phyloP scores from a whole-genome alignment of 2,329 filamentous ascomycete species.

The Parastagonospora nodorum region DNA sequence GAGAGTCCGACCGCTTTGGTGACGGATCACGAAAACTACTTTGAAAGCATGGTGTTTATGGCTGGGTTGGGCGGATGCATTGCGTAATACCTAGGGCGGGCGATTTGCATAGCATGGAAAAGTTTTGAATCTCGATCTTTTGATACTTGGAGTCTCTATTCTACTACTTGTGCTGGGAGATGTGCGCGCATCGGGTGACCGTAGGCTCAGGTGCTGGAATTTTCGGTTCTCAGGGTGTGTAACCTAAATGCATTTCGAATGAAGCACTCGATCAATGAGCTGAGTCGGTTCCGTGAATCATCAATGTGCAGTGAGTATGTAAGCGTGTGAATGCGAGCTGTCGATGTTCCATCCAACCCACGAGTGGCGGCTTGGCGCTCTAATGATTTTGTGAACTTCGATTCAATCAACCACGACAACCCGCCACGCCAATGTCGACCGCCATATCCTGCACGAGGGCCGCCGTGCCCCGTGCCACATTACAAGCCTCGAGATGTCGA shows the following conservation, averaged over 20 bases:
- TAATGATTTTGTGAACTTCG: constrained; percentile 27
- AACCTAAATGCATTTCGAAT: too few species aligned
- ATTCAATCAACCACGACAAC: constrained; percentile 14
- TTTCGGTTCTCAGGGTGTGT: too few species aligned
- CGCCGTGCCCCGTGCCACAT: constrained; percentile 26
- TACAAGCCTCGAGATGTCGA: constrained; percentile 19
- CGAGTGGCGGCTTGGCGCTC: not conserved
- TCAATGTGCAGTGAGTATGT: not conserved
- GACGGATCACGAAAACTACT: constrained; percentile 8
- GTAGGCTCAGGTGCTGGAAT: not conserved
- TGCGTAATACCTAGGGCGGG: constrained; percentile 13
- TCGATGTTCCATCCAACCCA: too few species aligned
- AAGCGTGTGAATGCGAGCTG: not conserved
- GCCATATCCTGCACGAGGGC: constrained; percentile 65
- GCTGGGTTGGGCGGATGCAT: constrained; percentile 27
- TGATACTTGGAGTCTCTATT: constrained; percentile 6
- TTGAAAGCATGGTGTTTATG: constrained; percentile 43
- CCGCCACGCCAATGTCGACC: constrained; percentile 59
- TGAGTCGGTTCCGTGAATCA: too few species aligned
- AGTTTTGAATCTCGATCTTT: constrained; percentile 18
- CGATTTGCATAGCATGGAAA: constrained; percentile 24
- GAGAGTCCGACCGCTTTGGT: constrained; percentile 4
- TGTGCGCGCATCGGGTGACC: not conserved
- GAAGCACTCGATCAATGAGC: too few species aligned
- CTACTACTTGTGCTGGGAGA: not conserved